A percentile compares a stretch with the other conserved stretches of the same genome.
Conservation (phyloP, 2,329 filamentous ascomycete genomes). For the Claviceps sp. region DNA sequence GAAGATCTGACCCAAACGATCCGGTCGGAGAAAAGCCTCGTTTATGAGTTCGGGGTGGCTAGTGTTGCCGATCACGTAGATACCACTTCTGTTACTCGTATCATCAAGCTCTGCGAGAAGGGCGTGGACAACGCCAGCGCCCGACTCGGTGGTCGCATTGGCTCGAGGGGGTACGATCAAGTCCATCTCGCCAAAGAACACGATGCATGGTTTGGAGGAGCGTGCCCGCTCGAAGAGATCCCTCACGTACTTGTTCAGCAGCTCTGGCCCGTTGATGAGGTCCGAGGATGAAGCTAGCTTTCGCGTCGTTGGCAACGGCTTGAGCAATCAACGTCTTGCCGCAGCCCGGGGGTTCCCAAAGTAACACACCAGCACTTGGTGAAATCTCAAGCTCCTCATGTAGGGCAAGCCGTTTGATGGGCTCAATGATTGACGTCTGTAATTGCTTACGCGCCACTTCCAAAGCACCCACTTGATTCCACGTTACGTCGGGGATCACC, state of each 20-base stretch:
- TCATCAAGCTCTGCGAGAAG: conserved; percentile 91
- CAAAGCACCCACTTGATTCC: conserved; percentile 83
- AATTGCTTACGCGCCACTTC: conserved; percentile 68
- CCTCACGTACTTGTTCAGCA: conserved; percentile 93
- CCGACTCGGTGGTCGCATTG: conserved; percentile 65
- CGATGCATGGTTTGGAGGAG: conserved; percentile 77
- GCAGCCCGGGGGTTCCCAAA: conserved; percentile 94
- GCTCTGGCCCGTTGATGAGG: conserved; percentile 88
- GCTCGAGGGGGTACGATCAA: conserved; percentile 79
- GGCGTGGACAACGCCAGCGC: conserved; percentile 84
- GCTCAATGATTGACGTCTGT: conserved; percentile 73
- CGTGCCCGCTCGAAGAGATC: conserved; percentile 84
- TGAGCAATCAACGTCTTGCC: conserved; percentile 95
- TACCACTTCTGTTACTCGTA: conserved; percentile 62
- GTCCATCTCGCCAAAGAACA: conserved; percentile 97
- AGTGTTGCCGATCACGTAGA: conserved; percentile 93
- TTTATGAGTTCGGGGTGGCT: conserved; percentile 96
- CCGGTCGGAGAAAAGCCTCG: conserved; percentile 83
- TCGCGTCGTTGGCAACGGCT: conserved; percentile 87
- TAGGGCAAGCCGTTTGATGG: conserved; percentile 68
- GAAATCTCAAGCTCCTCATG: conserved; percentile 68
- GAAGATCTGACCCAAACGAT: conserved; percentile 77
- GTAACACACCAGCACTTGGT: conserved; percentile 72
- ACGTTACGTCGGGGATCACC: conserved; percentile 84
- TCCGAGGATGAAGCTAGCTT: conserved; percentile 97